Percentiles rank a stretch among this genome's conserved stretches.
Conservation (phyloP, 2,329 filamentous ascomycete genomes). For the Alternaria infectoria region DNA sequence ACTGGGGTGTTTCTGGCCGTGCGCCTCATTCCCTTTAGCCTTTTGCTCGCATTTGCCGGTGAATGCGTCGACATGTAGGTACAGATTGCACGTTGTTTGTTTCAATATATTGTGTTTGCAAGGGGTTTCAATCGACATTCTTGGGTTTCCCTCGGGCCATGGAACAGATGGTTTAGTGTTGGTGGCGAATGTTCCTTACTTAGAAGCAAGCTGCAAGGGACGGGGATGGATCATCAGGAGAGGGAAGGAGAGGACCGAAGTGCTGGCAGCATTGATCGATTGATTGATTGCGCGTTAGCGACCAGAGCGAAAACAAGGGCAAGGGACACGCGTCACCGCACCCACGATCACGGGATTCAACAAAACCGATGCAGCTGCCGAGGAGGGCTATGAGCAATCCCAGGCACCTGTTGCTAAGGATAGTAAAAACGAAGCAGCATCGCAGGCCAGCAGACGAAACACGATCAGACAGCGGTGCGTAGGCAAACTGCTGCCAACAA, state of each 20-base stretch:
- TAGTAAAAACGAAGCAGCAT: constrained; percentile 1
- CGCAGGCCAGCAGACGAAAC: constrained; percentile 2
- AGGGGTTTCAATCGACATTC: background rate
- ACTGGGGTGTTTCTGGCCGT: constrained; percentile 3
- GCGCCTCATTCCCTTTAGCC: constrained; percentile 4
- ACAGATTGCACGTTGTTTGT: constrained; percentile 2
- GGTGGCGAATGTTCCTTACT: background rate
- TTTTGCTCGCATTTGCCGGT: background rate
- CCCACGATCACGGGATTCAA: background rate
- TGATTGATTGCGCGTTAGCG: background rate
- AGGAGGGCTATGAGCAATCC: background rate
- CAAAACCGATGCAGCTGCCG: background rate
- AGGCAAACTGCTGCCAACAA: constrained; percentile 1
- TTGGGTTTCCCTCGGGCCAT: background rate
- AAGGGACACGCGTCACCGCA: constrained; percentile 10
- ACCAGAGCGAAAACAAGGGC: background rate
- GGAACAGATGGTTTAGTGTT: background rate
- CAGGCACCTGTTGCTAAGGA: constrained; percentile 2
- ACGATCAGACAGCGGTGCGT: background rate
- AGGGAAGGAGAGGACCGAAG: background rate
- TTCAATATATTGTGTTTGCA: constrained; percentile 9
- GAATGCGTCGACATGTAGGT: background rate
- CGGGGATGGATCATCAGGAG: constrained; percentile 1
- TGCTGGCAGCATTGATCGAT: background rate
- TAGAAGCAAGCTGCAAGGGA: constrained; percentile 3